Evolutionary conservation across 75 land plant species (phyloP).

Genomic region (Isoetes taiwanensis): DNA sequence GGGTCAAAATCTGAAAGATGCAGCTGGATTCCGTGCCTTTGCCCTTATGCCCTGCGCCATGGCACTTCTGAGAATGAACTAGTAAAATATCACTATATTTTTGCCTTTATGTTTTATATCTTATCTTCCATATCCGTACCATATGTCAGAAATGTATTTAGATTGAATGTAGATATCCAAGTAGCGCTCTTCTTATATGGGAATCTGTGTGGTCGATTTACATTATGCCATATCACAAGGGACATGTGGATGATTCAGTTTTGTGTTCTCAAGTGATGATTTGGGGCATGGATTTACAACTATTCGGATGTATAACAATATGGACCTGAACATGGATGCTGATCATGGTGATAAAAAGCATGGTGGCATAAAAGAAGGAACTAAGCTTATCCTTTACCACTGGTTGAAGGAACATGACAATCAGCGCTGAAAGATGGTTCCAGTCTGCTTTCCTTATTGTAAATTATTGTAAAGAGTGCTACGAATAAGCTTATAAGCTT

Average conservation of each 20-base stretch:
- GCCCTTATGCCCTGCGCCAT: conserved; percentile 2
- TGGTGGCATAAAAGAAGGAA: conserved; percentile 4
- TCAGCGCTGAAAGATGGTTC: conserved; percentile 1
- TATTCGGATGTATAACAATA: neutral
- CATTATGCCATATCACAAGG: neutral
- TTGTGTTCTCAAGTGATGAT: neutral
- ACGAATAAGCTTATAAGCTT: too few relatives aligned
- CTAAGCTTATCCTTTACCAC: neutral
- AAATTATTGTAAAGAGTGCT: too few relatives aligned
- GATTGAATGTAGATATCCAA: too few relatives aligned
- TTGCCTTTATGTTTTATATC: too few relatives aligned
- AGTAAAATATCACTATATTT: too few relatives aligned
- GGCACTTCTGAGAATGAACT: conserved; percentile 6
- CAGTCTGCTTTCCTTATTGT: too few relatives aligned
- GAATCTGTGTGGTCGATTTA: too few relatives aligned
- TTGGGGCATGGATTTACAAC: neutral
- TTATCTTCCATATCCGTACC: too few relatives aligned
- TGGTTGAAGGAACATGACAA: conserved; percentile 2
- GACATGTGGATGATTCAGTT: neutral
- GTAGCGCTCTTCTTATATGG: too few relatives aligned
- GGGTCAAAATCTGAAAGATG: neutral
- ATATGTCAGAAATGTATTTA: too few relatives aligned
- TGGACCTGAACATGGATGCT: conserved; percentile 3
- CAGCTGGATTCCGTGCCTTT: neutral
- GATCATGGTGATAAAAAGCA: conserved; percentile 7